Conservation (phyloP, 495 filamentous ascomycete species). For the Cetradonia linearis region DNA sequence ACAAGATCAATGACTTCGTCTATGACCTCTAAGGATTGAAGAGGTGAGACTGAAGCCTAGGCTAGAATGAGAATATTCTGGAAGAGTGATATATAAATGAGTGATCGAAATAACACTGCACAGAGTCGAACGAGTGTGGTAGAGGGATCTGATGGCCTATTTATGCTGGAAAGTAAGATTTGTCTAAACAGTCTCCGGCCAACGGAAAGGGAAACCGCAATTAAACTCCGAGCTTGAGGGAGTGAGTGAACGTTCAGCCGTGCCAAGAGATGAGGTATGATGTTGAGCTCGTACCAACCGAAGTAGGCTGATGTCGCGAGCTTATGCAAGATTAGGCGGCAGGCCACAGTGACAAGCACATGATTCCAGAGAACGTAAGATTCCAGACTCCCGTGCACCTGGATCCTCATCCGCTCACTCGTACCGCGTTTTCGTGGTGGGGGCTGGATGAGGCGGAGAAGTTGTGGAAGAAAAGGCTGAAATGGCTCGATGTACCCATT, state of each 20-base stretch:
- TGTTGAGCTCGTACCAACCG: not conserved
- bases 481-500: not conserved
- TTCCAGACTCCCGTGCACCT: not conserved
- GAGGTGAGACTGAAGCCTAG: not conserved
- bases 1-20: not conserved
- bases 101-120: not conserved
- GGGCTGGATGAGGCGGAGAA: not conserved
- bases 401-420: not conserved
- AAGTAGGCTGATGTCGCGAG: not conserved
- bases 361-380: not conserved
- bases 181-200: not conserved
- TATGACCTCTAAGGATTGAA: not conserved
- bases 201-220: not conserved
- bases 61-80: not conserved
- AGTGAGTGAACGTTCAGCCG: not conserved
- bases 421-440: not conserved
- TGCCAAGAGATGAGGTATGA: not conserved
- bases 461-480: not conserved
- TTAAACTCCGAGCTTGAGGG: not conserved
- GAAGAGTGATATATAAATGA: not conserved
- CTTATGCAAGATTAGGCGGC: not conserved
- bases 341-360: not conserved
- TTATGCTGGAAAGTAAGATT: not conserved
- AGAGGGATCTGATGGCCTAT: constrained; percentile 4
- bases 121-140: not conserved